phyloP scores from a whole-genome alignment of 169 alveolate genomes.

The Cyclospora cayetanensis region DNA sequence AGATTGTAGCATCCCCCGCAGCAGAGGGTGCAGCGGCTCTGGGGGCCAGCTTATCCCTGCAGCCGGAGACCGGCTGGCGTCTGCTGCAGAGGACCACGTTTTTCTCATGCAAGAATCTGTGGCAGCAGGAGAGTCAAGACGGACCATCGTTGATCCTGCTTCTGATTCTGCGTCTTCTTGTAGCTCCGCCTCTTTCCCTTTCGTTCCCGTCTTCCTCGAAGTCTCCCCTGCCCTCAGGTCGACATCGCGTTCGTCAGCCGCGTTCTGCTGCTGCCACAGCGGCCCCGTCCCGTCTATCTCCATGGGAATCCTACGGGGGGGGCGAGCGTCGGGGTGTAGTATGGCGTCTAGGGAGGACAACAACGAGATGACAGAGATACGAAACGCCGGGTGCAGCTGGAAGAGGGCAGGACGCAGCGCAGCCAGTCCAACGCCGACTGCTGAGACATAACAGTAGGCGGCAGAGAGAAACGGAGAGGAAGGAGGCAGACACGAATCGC shows the following conservation, averaged over 20 bases:
- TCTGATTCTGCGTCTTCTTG: not conserved
- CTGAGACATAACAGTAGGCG: not conserved
- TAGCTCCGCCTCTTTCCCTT: too few relatives aligned
- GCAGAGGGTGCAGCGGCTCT: constrained; percentile 24
- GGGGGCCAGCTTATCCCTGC: not conserved
- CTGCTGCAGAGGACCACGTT: too few relatives aligned
- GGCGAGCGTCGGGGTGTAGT: not conserved
- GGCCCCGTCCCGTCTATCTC: not conserved
- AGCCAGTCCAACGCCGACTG: constrained; percentile 48
- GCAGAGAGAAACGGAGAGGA: constrained; percentile 11
- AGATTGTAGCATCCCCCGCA: not conserved
- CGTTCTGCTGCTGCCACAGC: constrained; percentile 1
- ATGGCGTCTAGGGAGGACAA: constrained; percentile 39
- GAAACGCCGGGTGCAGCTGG: constrained; percentile 7
- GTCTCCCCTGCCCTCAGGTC: too few relatives aligned
- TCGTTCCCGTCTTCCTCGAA: too few relatives aligned
- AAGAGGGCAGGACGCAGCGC: not conserved
- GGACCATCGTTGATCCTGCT: constrained; percentile 3
- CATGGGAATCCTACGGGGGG: not conserved
- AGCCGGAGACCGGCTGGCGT: too few relatives aligned
- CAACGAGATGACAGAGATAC: not conserved
- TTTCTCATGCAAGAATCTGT: not conserved
- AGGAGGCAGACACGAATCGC: not conserved
- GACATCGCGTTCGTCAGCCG: too few relatives aligned
- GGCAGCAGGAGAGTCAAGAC: not conserved